Evolutionary conservation across 148 eudicot genomes (phyloP), one percentile per base, ranked within the genome.

Genomic region (Talinum fruticosum): DNA sequence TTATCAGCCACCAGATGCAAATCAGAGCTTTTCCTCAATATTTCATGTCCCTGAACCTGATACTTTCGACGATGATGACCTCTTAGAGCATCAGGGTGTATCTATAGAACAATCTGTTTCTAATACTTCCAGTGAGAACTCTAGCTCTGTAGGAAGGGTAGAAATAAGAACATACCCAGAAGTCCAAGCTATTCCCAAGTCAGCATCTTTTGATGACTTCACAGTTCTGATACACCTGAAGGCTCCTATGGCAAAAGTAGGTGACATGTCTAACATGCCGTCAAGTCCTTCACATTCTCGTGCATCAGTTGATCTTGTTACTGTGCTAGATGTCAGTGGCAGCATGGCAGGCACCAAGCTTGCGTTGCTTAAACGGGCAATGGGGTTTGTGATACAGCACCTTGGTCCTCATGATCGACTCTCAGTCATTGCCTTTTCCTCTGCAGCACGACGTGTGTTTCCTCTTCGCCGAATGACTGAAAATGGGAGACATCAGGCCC

Each of bases 321-420:
- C 97, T 5, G 92, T 93, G 32, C 86, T 93, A 49, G 98, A 93
- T 79, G 86, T 88, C 24, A 93, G 98, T 81, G 94, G 94, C 10
- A 93, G 98, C 87, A 93, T 93, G 98, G 89, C 93, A 4, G 98
- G 98, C 81, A 90, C 97, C 37, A 93, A 93, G 82, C 94, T 93
- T 4, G 97, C 92, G 19, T 78, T 93, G 80, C 84, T 93, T 67
- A 93, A 93, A 79, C 89, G 94, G 71, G 98, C 94, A 66, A 90
- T 91, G 98, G 94, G 97, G 16, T 87, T 93, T 78, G 94, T 93
- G 77, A 93, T 93, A 37, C 91, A 90, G 53, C 89, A 88, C 76
- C 88, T 93, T 16, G 91, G 98, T 28, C 90, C 96, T 3, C 87
- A 79, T 73, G 98, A 93, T 71, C 84, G 98, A 82, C 80, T 93